Evolutionary conservation across 139 green algal species (phyloP).

Genomic region (Volvox reticuliferus): DNA sequence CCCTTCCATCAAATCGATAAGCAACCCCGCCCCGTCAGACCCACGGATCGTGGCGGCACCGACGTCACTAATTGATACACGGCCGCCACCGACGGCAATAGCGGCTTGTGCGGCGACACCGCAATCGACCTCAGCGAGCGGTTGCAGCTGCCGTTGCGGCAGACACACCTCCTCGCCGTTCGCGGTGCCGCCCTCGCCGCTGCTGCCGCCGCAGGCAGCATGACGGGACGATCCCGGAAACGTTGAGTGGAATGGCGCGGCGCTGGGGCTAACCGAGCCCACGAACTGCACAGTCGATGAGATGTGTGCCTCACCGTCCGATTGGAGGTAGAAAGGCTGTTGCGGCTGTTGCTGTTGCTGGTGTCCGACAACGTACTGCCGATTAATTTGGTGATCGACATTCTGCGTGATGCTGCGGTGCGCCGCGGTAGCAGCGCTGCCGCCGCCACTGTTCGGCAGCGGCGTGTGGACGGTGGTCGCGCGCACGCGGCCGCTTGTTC

Average conservation of each 20-base stretch:
- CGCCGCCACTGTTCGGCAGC: not conserved
- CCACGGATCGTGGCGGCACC: not conserved
- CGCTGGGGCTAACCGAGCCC: conserved; percentile 24
- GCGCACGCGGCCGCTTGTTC: conserved; percentile 8
- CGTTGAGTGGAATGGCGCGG: not conserved
- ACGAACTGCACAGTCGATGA: conserved; percentile 13
- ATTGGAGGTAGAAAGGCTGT: not conserved
- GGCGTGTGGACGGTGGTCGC: conserved; percentile 10
- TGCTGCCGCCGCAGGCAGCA: not conserved
- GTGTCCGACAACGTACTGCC: not conserved
- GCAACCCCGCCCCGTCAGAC: not conserved
- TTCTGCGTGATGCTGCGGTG: conserved; percentile 4
- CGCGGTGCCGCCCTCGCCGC: not conserved
- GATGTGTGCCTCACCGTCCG: not conserved
- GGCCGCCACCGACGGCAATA: not conserved
- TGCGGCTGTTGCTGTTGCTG: not conserved
- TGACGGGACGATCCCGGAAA: not conserved
- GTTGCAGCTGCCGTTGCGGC: not conserved
- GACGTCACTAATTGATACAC: not conserved
- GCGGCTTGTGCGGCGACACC: not conserved
- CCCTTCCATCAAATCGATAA: not conserved
- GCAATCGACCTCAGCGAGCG: not conserved
- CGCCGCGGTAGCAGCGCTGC: not conserved
- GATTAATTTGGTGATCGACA: conserved; percentile 12
- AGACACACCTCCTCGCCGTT: not conserved